These are phyloP conservation scores for Pharnaceum exiguum DNA, from an alignment of 148 eudicot genomes.

Conservation along the genomic window DNA sequence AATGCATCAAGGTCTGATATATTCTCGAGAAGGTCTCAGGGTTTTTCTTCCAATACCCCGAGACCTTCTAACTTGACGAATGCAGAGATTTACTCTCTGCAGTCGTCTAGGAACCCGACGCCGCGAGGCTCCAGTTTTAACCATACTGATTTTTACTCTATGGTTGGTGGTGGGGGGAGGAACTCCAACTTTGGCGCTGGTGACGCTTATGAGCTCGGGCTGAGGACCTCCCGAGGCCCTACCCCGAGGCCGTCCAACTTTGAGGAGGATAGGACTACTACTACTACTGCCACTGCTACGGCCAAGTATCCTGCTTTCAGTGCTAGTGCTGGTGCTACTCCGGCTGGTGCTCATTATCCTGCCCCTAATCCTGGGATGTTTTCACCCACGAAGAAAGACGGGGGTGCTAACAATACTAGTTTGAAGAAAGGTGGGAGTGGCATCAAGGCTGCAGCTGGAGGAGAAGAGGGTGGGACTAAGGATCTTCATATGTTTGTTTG, in stretches of 20 bases:
- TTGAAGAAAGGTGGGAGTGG: conserved; percentile 30
- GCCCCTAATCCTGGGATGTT: conserved; percentile 89
- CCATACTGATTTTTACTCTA: conserved; percentile 75
- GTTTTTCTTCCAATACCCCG: conserved; percentile 49
- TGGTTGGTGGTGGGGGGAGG: conserved; percentile 56
- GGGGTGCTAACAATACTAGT: background rate
- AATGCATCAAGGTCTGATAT: conserved; percentile 77
- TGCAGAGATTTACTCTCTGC: conserved; percentile 88
- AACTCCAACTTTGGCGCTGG: conserved; percentile 73
- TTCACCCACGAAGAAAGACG: conserved; percentile 49
- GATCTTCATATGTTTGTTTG: conserved; percentile 51
- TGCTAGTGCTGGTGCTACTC: background rate
- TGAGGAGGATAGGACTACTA: conserved; percentile 48
- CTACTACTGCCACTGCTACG: conserved; percentile 21
- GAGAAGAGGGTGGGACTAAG: conserved; percentile 38
- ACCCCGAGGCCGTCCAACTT: conserved; percentile 77
- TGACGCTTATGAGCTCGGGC: conserved; percentile 47
- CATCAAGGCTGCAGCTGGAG: conserved; percentile 12
- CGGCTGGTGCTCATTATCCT: conserved; percentile 39
- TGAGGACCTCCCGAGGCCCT: conserved; percentile 50
- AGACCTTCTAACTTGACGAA: conserved; percentile 71
- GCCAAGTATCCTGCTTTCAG: conserved; percentile 29
- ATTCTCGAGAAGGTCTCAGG: conserved; percentile 61
- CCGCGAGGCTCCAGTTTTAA: conserved; percentile 87
- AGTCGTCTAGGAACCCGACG: conserved; percentile 72